phyloP scores from a whole-genome alignment of 345 rosid genomes.

The Brassica rapa region DNA sequence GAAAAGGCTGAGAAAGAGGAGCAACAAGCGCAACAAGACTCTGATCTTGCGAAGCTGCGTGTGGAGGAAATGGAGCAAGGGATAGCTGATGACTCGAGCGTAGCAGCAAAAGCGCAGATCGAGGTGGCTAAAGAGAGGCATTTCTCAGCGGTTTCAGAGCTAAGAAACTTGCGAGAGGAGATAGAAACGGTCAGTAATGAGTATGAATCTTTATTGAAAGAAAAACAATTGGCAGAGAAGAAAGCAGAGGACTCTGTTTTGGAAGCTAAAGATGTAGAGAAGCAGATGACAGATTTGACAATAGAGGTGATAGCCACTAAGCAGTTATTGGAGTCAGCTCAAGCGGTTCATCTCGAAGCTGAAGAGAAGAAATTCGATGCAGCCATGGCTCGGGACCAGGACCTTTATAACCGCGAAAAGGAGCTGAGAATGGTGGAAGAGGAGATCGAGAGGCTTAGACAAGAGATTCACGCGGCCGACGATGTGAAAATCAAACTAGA shows the following conservation, averaged over 20 bases:
- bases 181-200: conserved; percentile 56
- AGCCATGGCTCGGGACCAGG: conserved; percentile 75
- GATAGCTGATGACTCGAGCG: conserved; percentile 72
- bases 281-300: conserved; percentile 69
- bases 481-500: conserved; percentile 76
- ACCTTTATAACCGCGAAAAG: conserved; percentile 72
- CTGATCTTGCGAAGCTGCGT: conserved; percentile 79
- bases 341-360: conserved; percentile 81
- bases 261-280: conserved; percentile 79
- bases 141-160: conserved; percentile 70
- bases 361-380: conserved; percentile 78
- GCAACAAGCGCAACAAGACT: conserved; percentile 92
- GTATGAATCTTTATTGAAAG: conserved; percentile 54
- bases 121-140: conserved; percentile 92
- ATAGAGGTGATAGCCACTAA: conserved; percentile 77
- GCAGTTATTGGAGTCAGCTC: conserved; percentile 82
- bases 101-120: conserved; percentile 86
- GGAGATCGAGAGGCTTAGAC: conserved; percentile 65
- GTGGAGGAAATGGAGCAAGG: conserved; percentile 95
- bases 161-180: conserved; percentile 65
- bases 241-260: conserved; percentile 67
- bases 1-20: conserved; percentile 92
- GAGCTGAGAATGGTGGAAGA: conserved; percentile 84
- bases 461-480: conserved; percentile 61
- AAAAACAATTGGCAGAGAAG: conserved; percentile 59